A percentile compares a stretch with the other conserved stretches of the same genome.
Conservation (phyloP, 257 asterid species). For the Orobanche coerulescens region DNA sequence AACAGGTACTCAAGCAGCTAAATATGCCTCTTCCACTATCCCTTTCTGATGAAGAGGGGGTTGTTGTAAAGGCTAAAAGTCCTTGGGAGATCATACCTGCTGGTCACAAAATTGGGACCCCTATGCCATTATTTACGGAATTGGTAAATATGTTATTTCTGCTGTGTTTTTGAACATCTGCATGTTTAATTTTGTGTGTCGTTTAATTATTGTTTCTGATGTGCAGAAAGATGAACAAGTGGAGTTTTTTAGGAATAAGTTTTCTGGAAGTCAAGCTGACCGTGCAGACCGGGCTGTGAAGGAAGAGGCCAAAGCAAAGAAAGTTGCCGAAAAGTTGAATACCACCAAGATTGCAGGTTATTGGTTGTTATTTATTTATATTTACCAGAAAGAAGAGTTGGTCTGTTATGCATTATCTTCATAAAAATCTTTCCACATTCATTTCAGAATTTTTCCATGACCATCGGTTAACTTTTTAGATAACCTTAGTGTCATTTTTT, state of each 20-base stretch:
- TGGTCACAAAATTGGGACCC: constrained; percentile 85
- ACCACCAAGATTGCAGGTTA: no score
- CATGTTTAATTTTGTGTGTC: no score
- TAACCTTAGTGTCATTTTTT: no score
- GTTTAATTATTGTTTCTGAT: no score
- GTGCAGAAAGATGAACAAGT: constrained; percentile 75
- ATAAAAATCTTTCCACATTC: no score
- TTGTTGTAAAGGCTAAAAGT: constrained; percentile 55
- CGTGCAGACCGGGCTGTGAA: constrained; percentile 61
- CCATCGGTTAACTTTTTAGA: no score
- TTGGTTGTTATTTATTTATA: no score
- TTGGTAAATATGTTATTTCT: no score
- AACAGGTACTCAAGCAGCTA: constrained; percentile 94
- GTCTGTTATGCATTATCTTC: no score
- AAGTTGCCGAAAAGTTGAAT: constrained; percentile 26
- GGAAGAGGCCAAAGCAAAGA: constrained; percentile 68
- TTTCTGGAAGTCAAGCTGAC: constrained; percentile 94
- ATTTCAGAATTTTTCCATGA: no score
- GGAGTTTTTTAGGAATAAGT: constrained; percentile 42
- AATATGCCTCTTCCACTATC: constrained; percentile 61
- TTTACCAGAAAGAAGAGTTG: no score
- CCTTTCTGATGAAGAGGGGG: constrained; percentile 61
- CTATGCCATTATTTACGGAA: constrained; percentile 65
- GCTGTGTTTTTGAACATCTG: no score
- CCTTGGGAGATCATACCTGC: constrained; percentile 81